phyloP scores from a whole-genome alignment of 2,329 filamentous ascomycete genomes.

The Venturia aucupariae region DNA sequence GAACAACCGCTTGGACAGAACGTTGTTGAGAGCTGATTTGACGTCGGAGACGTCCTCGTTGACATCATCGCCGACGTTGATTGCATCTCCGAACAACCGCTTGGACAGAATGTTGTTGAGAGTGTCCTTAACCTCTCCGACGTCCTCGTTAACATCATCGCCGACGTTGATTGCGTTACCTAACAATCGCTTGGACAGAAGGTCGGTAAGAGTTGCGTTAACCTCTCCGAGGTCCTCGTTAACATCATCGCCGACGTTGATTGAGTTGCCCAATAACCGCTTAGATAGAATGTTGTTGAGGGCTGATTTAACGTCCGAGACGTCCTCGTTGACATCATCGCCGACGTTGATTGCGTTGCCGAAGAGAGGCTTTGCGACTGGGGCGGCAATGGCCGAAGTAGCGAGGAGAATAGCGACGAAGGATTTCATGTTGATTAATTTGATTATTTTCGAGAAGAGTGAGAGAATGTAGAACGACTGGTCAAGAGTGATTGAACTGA shows the following conservation, averaged over 20 bases:
- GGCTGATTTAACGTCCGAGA: not conserved
- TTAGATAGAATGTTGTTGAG: not conserved
- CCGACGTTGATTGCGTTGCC: not conserved
- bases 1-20: not conserved
- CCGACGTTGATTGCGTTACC: not conserved
- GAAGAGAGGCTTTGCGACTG: conserved; percentile 5
- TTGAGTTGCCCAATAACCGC: not conserved
- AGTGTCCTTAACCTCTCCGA: not conserved
- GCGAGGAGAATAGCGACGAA: not conserved
- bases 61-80: not conserved
- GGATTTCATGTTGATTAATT: not conserved
- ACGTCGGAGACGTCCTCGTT: not conserved
- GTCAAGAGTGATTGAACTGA: not conserved
- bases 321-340: not conserved
- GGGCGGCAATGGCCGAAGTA: not conserved
- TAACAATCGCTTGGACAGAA: not conserved
- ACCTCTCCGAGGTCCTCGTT: not conserved
- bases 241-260: not conserved
- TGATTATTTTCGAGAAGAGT: not conserved
- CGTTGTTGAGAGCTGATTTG: not conserved
- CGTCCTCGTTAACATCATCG: not conserved
- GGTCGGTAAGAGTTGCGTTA: not conserved
- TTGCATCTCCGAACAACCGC: not conserved
- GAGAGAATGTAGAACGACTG: not conserved
- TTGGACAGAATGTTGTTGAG: not conserved